Evolutionary conservation across 768 basidiomycete species (phyloP).

Genomic region (Mycena pura): DNA sequence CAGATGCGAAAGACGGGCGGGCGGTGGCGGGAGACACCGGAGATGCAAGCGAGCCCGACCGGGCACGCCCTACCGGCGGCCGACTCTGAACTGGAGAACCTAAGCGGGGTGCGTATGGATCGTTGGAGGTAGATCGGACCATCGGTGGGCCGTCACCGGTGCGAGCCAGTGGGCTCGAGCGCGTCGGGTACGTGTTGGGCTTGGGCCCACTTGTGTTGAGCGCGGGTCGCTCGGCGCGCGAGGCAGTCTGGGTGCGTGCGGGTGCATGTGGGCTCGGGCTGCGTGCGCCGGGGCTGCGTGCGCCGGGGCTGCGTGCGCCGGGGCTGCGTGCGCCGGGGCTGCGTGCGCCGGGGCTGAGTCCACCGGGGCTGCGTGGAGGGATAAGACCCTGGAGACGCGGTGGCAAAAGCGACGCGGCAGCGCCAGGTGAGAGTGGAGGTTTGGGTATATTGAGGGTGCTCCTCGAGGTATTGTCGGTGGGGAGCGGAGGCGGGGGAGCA

Average conservation of each 20-base stretch:
- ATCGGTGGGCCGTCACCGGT: conserved; percentile 23
- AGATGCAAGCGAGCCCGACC: conserved; percentile 31
- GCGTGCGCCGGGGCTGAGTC: too few relatives aligned
- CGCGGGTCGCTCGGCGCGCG: conserved; percentile 37
- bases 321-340: too few relatives aligned
- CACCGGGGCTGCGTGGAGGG: conserved; percentile 22
- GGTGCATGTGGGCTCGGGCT: conserved; percentile 3
- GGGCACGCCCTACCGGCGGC: conserved; percentile 26
- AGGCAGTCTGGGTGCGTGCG: conserved; percentile 14
- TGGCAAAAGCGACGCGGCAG: conserved; percentile 55
- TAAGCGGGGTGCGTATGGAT: conserved; percentile 18
- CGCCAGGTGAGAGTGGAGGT: conserved; percentile 46
- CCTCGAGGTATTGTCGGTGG: conserved; percentile 43
- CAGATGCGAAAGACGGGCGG: conserved; percentile 27
- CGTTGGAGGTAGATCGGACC: conserved; percentile 14
- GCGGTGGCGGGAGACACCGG: conserved; percentile 33
- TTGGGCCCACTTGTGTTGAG: conserved; percentile 37
- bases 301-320: too few relatives aligned
- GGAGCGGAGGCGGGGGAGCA: conserved; percentile 52
- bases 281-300: too few relatives aligned
- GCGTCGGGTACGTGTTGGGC: conserved; percentile 33
- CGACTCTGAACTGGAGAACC: conserved; percentile 34
- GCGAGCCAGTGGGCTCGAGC: conserved; percentile 43
- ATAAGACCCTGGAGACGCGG: conserved; percentile 56
- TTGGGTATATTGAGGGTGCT: conserved; percentile 41